Evolutionary conservation across 495 filamentous ascomycete genomes (phyloP).

Genomic region (Penicillium egyptiacum): DNA sequence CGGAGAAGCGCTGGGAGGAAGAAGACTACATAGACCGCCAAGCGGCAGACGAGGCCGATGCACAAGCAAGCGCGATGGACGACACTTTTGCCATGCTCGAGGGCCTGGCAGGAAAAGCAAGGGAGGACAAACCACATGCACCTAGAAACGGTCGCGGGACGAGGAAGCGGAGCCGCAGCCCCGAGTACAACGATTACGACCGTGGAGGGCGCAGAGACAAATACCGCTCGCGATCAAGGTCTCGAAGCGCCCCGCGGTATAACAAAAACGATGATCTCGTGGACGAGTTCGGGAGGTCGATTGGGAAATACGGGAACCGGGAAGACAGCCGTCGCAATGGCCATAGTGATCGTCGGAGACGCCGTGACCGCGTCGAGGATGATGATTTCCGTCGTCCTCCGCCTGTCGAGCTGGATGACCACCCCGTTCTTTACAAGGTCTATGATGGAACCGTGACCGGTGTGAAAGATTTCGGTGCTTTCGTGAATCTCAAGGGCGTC

Average conservation of each 20-base stretch:
- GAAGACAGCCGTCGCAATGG: slow-evolving; percentile 47
- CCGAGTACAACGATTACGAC: slow-evolving; percentile 60
- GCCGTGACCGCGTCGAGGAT: slow-evolving; percentile 50
- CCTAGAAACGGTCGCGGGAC: slow-evolving; percentile 38
- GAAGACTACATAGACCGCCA: slow-evolving; percentile 38
- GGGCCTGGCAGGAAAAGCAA: slow-evolving; percentile 71
- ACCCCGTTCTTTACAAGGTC: slow-evolving; percentile 79
- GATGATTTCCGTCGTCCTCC: slow-evolving; percentile 72
- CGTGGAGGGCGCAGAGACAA: slow-evolving; percentile 51
- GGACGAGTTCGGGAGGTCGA: slow-evolving; percentile 63
- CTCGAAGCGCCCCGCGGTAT: slow-evolving; percentile 47
- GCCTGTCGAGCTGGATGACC: slow-evolving; percentile 75
- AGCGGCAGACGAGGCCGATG: slow-evolving; percentile 34
- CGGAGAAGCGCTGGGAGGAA: slow-evolving; percentile 59
- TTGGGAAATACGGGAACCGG: slow-evolving; percentile 36
- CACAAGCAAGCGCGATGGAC: slow-evolving; percentile 68
- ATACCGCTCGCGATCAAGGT: slow-evolving; percentile 58
- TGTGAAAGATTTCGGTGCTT: slow-evolving; percentile 92
- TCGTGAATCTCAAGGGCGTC: slow-evolving; percentile 88
- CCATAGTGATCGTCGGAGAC: slow-evolving; percentile 38
- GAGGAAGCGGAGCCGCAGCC: slow-evolving; percentile 73
- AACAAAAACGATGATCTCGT: slow-evolving; percentile 55
- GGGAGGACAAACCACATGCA: slow-evolving; percentile 39
- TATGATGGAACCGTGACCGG: slow-evolving; percentile 90
- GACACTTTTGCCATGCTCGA: slow-evolving; percentile 93